Conservation (phyloP, 169 alveolate species). For the Cryptosporidium sp. region DNA sequence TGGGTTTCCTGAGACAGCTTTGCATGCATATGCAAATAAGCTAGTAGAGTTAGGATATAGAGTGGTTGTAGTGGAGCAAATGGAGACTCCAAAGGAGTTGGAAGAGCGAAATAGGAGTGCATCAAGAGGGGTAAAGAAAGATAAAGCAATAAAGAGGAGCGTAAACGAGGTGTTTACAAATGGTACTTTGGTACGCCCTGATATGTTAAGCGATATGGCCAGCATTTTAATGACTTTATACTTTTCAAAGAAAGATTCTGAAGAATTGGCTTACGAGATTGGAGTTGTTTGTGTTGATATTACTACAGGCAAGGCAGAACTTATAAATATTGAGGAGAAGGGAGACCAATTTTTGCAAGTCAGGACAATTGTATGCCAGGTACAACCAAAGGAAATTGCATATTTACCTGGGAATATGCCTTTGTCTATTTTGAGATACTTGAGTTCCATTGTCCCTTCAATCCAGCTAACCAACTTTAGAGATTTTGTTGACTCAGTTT, state of each 20-base stretch:
- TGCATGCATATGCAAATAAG: slow-evolving; percentile 91
- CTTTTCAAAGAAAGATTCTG: slow-evolving; percentile 54
- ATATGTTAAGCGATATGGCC: slow-evolving; percentile 81
- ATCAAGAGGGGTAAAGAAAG: slow-evolving; percentile 80
- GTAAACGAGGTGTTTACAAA: slow-evolving; percentile 92
- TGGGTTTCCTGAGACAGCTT: slow-evolving; percentile 99
- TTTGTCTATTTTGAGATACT: slow-evolving; percentile 38
- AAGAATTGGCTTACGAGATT: slow-evolving; percentile 78
- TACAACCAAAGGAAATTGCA: slow-evolving; percentile 87
- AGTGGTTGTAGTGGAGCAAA: slow-evolving; percentile 98
- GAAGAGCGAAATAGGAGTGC: slow-evolving; percentile 88
- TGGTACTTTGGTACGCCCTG: slow-evolving; percentile 91
- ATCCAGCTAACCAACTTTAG: slow-evolving; percentile 67
- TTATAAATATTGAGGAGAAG: slow-evolving; percentile 82
- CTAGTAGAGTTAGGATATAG: slow-evolving; percentile 94
- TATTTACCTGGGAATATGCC: slow-evolving; percentile 79
- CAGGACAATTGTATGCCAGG: slow-evolving; percentile 83
- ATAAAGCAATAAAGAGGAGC: slow-evolving; percentile 93
- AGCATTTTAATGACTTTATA: slow-evolving; percentile 57
- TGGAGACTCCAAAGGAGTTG: slow-evolving; percentile 96
- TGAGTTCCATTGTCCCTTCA: slow-evolving; percentile 43
- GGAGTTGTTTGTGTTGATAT: slow-evolving; percentile 90
- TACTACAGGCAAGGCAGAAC: slow-evolving; percentile 81
- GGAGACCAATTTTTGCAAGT: slow-evolving; percentile 63
- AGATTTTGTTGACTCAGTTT: slow-evolving; percentile 49